These are phyloP conservation scores for Rhodocollybia butyracea DNA, from an alignment of 768 basidiomycete species.

Conservation along the genomic window DNA sequence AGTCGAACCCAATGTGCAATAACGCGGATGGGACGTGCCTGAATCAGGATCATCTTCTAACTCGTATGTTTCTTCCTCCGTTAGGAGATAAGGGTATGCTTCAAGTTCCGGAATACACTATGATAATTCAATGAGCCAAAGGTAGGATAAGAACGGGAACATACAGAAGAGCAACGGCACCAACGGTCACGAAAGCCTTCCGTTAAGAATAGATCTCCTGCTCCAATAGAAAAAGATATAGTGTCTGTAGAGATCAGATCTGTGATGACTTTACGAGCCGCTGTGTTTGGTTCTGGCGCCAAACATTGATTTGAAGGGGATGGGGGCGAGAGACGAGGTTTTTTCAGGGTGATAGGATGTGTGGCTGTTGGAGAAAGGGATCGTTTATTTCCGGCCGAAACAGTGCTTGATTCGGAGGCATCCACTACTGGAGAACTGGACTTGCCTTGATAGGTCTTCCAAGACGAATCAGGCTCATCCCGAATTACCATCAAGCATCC, in stretches of 20 bases:
- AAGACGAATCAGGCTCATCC: constrained; percentile 38
- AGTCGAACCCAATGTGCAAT: too few species aligned
- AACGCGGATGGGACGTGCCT: constrained; percentile 32
- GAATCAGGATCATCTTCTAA: constrained; percentile 87
- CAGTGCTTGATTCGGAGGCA: constrained; percentile 18
- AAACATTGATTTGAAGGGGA: constrained; percentile 38
- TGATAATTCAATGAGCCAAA: constrained; percentile 7
- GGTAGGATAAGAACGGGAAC: constrained; percentile 15
- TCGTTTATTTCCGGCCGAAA: constrained; percentile 43
- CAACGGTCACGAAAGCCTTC: constrained; percentile 75
- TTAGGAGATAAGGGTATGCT: constrained; percentile 55
- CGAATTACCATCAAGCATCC: constrained; percentile 70
- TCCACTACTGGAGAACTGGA: constrained; percentile 18
- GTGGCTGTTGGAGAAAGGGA: constrained; percentile 21
- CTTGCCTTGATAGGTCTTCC: constrained; percentile 42
- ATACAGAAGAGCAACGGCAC: constrained; percentile 68
- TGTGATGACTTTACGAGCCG: constrained; percentile 45
- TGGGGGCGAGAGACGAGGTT: constrained; percentile 36
- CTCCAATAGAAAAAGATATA: constrained; percentile 36
- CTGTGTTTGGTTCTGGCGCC: constrained; percentile 47
- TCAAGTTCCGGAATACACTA: constrained; percentile 62
- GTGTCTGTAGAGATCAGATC: constrained; percentile 17
- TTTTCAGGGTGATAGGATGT: constrained; percentile 38
- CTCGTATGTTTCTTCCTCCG: constrained; percentile 83
- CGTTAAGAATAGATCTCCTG: constrained; percentile 74